Evolutionary conservation across 176 grass and related monocot species (phyloP).

Genomic region (Triticum aestivum): DNA sequence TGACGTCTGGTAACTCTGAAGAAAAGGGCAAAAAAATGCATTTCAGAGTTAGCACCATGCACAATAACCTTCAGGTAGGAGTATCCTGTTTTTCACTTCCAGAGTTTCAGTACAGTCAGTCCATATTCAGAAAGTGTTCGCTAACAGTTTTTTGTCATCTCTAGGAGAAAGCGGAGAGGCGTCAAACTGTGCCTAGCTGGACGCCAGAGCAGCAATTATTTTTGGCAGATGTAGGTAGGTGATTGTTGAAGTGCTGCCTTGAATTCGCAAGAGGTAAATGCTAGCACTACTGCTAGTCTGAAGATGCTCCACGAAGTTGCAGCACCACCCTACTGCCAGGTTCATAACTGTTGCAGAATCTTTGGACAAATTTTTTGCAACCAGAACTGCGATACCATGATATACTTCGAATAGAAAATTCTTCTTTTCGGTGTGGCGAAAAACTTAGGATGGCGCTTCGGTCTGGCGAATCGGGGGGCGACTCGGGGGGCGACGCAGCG

Average conservation of each 20-base stretch:
- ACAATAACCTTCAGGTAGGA: neutral
- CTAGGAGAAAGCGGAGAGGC: neutral
- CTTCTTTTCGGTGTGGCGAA: too few relatives aligned
- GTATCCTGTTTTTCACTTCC: neutral
- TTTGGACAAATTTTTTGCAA: conserved; percentile 26
- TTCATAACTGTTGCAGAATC: conserved; percentile 22
- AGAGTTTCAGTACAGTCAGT: neutral
- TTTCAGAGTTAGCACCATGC: neutral
- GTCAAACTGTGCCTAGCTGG: neutral
- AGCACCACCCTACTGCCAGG: neutral
- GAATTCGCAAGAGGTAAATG: conserved; percentile 17
- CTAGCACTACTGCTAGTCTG: neutral
- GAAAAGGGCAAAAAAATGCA: neutral
- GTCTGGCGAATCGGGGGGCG: too few relatives aligned
- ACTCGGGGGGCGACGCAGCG: too few relatives aligned
- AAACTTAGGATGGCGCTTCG: too few relatives aligned
- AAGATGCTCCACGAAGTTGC: conserved; percentile 13
- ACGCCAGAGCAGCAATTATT: too few relatives aligned
- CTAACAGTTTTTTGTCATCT: too few relatives aligned
- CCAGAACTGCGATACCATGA: neutral
- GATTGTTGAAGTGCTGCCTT: neutral
- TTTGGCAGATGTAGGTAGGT: neutral
- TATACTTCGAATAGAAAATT: neutral
- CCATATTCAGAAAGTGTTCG: neutral
- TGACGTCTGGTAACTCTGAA: neutral